phyloP scores from a whole-genome alignment of 257 asterid genomes.

The Solanum clarkiae region DNA sequence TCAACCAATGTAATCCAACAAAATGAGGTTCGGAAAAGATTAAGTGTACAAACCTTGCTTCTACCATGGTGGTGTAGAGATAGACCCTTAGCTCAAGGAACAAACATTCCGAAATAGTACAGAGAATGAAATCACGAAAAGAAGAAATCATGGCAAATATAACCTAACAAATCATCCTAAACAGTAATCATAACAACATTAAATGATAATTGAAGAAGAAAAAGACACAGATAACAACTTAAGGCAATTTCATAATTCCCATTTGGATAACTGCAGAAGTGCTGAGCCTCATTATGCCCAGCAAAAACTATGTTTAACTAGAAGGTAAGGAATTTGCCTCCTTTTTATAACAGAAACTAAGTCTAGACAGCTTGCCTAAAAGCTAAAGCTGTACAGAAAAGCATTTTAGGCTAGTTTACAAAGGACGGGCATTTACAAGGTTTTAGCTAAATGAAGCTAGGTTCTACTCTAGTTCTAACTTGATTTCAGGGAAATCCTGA shows the following conservation, averaged over 20 bases:
- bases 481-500: conserved; percentile 14
- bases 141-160: not conserved
- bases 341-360: not conserved
- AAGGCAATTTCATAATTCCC: not conserved
- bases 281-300: not conserved
- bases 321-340: not conserved
- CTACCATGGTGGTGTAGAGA: not conserved
- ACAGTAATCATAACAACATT: not conserved
- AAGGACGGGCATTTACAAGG: not conserved
- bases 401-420: conserved; percentile 2
- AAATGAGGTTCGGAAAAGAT: not conserved
- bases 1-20: not conserved
- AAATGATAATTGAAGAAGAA: not conserved
- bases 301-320: not conserved
- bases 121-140: not conserved
- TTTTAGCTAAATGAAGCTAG: not conserved
- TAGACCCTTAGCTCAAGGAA: not conserved
- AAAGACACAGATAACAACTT: not conserved
- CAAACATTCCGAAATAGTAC: not conserved
- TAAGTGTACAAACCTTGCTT: not conserved
- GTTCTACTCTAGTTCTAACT: conserved; percentile 37
- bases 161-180: not conserved
- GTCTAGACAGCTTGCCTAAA: not conserved
- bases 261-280: not conserved
- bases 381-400: not conserved